Base-by-base conservation (phyloP, 2,329 filamentous ascomycete species). In the Fusarium hainanense region DNA sequence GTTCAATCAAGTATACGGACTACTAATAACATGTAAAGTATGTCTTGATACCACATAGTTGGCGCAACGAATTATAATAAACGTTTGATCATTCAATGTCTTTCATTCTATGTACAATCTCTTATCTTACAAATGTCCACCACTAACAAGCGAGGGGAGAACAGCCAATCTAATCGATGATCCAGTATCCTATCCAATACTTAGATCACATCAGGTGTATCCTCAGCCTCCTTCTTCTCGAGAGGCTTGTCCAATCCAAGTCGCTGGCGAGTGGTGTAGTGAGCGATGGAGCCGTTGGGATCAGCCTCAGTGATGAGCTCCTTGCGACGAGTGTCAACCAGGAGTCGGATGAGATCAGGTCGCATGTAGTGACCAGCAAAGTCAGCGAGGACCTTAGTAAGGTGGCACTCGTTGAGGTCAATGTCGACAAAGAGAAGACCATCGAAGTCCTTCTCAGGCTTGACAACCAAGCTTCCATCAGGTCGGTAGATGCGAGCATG, bases 401-500 rank as follows among this genome's bases (percentile, higher is more conserved):
- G 72, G 9, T 74, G 73, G 2, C 47, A 71, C 46, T 75, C 73
- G 8, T 80, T 75, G 52, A 88, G 73, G 40, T 87, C 82, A 48
- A 88, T 71, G 60, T 88, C 84, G 0, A 85, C 85, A 58, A 81
- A 83, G 10, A 88, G 58, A 13, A 88, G 81, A 7, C 82, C 81
- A 68, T 88, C 86, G 42, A 75, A 75, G 46, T 73, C 70, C 55
- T 74, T 74, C 11, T 72, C 72, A 5, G 73, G 73, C 61, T 74
- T 72, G 27, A 69, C 63, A 2, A 72, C 66, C 2, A 73, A 23
- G 60, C 72, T 74, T 1, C 73, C 73, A 13, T 75, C 73, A 9
- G 73, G 73, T 13, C 72, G 57, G 56, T 74, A 75, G 13, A 75
- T 75, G 2, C 72, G 72, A 3, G 73, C 73, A 7, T 74, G 72